A percentile compares a stretch with the other conserved stretches of the same genome.
Evolutionary conservation across 192 early-diverging fungal genomes (phyloP).

Genomic region (Fimicolochytrium jonesii): DNA sequence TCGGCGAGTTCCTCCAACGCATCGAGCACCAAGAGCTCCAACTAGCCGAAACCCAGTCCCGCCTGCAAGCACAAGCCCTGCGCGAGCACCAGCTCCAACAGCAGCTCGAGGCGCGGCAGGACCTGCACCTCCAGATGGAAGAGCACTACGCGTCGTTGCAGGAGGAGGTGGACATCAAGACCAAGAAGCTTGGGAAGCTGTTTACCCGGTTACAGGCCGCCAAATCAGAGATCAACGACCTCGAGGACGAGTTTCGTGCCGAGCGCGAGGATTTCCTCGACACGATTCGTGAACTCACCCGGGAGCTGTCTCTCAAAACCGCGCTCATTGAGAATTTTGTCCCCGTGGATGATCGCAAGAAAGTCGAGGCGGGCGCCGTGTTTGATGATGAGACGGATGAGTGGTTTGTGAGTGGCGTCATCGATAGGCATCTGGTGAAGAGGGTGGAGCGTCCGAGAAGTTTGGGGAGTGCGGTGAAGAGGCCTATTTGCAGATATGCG

Average conservation of each 20-base stretch:
- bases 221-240: conserved; percentile 55
- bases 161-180: conserved; percentile 60
- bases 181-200: conserved; percentile 54
- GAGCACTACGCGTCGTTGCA: conserved; percentile 56
- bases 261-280: conserved; percentile 61
- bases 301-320: conserved; percentile 52
- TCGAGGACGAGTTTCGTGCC: conserved; percentile 56
- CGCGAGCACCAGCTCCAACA: conserved; percentile 48
- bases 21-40: conserved; percentile 39
- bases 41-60: conserved; percentile 41
- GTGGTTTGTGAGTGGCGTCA: conserved; percentile 43
- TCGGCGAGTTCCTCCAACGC: not conserved
- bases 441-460: conserved; percentile 40
- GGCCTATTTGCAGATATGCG: conserved; percentile 51
- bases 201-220: conserved; percentile 45
- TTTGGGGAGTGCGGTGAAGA: conserved; percentile 18
- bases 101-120: conserved; percentile 53
- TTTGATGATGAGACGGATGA: conserved; percentile 55
- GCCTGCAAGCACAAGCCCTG: conserved; percentile 52
- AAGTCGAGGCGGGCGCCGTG: conserved; percentile 44
- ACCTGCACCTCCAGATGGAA: conserved; percentile 57
- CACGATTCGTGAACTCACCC: conserved; percentile 52
- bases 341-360: conserved; percentile 45
- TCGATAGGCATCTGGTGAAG: conserved; percentile 33
- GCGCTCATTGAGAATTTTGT: conserved; percentile 51